These are phyloP conservation scores for Malassezia sympodialis DNA, from an alignment of 1,284 basidiomycete genomes.

Conservation along the genomic window DNA sequence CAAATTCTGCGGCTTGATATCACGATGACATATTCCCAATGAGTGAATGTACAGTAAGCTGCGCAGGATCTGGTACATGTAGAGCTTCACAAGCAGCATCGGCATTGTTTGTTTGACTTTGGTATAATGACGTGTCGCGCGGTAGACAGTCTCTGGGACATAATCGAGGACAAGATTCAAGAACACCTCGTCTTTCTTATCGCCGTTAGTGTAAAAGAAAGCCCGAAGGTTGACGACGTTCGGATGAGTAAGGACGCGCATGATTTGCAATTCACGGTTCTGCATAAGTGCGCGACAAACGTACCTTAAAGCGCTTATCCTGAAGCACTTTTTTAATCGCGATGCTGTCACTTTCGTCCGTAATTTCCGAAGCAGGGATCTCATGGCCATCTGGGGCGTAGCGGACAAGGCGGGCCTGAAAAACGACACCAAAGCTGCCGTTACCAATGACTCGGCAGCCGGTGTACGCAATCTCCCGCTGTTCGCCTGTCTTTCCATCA, in stretches of 20 bases:
- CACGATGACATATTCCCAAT: conserved; percentile 76
- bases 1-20: conserved; percentile 98
- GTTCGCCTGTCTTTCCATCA: conserved; percentile 83
- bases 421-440: conserved; percentile 96
- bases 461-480: conserved; percentile 81
- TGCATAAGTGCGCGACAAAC: conserved; percentile 49
- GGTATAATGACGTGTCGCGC: conserved; percentile 93
- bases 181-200: conserved; percentile 99
- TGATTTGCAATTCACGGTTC: conserved; percentile 99
- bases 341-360: conserved; percentile 61
- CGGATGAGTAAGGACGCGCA: conserved; percentile 92
- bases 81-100: conserved; percentile 95
- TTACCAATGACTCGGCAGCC: conserved; percentile 98
- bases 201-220: conserved; percentile 98
- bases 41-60: conserved; percentile 97
- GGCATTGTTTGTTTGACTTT: conserved; percentile 99
- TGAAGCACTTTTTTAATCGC: conserved; percentile 99
- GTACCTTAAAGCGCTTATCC: conserved; percentile 99
- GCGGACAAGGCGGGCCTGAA: conserved; percentile 57
- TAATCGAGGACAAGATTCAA: conserved; percentile 98
- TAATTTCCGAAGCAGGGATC: conserved; percentile 12
- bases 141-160: conserved; percentile 98
- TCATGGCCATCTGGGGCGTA: not conserved
- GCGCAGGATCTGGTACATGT: conserved; percentile 94
- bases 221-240: conserved; percentile 96